Percentiles rank a stretch among this genome's conserved stretches.
These are phyloP conservation scores for Aphanomyces astaci DNA, from an alignment of 352 stramenopile genomes.

Conservation along the genomic window DNA sequence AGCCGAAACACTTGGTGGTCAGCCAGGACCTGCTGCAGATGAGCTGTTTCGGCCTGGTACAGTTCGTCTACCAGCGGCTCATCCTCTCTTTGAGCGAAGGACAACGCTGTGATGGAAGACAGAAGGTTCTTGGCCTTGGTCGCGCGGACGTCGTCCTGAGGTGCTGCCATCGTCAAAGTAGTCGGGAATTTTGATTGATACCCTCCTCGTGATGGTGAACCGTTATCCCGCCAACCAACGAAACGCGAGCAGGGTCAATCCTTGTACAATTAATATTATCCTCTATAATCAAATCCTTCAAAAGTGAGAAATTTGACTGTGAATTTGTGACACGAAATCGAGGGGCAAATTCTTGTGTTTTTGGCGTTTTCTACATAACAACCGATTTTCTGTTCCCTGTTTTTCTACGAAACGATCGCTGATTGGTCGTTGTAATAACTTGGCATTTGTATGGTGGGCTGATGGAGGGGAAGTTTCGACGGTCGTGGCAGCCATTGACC, in stretches of 20 bases:
- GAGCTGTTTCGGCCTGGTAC: conserved; percentile 46
- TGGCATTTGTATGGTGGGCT: not conserved
- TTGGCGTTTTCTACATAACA: not conserved
- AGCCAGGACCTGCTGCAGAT: conserved; percentile 40
- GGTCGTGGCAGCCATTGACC: not conserved
- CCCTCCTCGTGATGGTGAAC: not conserved
- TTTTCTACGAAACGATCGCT: conserved; percentile 4
- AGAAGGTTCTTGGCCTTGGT: conserved; percentile 63
- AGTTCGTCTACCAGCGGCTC: conserved; percentile 26
- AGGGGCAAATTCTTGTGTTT: not conserved
- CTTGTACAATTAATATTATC: not conserved
- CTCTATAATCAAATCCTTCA: not conserved
- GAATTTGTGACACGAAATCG: not conserved
- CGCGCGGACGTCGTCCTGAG: not conserved
- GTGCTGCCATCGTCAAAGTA: not conserved
- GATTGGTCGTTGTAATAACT: conserved; percentile 4
- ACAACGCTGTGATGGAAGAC: conserved; percentile 62
- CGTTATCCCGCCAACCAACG: conserved; percentile 3
- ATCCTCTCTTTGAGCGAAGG: conserved; percentile 49
- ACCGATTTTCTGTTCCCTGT: not conserved
- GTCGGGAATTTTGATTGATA: too few species aligned
- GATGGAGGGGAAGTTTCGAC: not conserved
- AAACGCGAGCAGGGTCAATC: not conserved
- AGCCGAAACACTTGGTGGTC: conserved; percentile 70
- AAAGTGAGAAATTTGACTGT: not conserved